phyloP scores from a whole-genome alignment of 768 basidiomycete species.

The Tylopilus subfusipes region DNA sequence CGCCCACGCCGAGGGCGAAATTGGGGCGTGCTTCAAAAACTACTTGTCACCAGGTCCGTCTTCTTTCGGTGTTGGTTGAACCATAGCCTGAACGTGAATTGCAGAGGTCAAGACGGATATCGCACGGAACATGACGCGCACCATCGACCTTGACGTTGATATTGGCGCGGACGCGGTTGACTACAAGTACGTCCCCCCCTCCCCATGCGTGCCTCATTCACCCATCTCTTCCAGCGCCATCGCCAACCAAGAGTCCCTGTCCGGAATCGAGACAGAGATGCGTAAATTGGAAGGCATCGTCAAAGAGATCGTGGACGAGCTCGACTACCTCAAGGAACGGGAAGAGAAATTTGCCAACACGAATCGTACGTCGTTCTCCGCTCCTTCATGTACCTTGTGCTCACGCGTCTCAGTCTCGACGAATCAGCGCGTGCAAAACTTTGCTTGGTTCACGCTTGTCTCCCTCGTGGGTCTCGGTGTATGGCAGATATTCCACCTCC shows the following conservation, averaged over 20 bases:
- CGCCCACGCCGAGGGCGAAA: slow-evolving; percentile 87
- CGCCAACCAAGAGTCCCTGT: slow-evolving; percentile 96
- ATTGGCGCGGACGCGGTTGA: slow-evolving; percentile 98
- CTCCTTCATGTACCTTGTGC: not conserved
- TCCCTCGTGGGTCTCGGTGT: slow-evolving; percentile 76
- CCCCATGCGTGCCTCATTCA: not conserved
- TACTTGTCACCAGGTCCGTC: slow-evolving; percentile 60
- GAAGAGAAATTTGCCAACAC: slow-evolving; percentile 86
- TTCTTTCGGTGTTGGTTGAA: not conserved
- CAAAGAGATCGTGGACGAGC: slow-evolving; percentile 91
- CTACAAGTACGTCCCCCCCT: slow-evolving; percentile 73
- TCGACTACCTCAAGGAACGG: slow-evolving; percentile 86
- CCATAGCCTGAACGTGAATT: too few species aligned
- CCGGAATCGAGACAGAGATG: slow-evolving; percentile 97
- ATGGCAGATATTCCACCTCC: slow-evolving; percentile 95
- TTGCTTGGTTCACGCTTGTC: slow-evolving; percentile 84
- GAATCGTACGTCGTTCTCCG: slow-evolving; percentile 63
- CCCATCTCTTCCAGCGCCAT: slow-evolving; percentile 65
- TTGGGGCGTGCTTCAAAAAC: slow-evolving; percentile 95
- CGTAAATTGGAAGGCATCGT: slow-evolving; percentile 93
- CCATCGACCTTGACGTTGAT: slow-evolving; percentile 92
- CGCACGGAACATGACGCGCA: slow-evolving; percentile 50
- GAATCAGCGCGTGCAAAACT: slow-evolving; percentile 85
- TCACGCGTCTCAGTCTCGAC: slow-evolving; percentile 67
- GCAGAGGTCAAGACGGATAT: slow-evolving; percentile 49